Evolutionary conservation across 768 basidiomycete species (phyloP), one percentile per base, ranked within the genome.

Genomic region (Tephrocybe sp.): DNA sequence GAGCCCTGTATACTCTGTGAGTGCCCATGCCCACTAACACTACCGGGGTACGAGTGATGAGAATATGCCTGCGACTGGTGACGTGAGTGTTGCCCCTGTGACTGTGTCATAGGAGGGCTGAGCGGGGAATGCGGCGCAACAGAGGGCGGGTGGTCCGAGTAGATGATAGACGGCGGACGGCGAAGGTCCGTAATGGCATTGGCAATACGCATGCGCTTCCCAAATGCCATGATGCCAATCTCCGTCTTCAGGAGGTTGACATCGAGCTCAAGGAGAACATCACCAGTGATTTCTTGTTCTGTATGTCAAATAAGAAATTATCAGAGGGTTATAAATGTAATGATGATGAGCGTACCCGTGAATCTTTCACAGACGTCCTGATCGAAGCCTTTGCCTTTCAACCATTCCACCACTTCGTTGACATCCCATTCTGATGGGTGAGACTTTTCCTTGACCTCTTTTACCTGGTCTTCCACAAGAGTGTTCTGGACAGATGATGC

Each of bases 261-360:
- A 54, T 98, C 93, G 52, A 98, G 87, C 60, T 97, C 96, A 47
- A 98, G 83, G 6, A 99, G 81, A 26, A 98, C 91, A 59, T 99
- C 97, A 16, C 97, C 97, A 0, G 94, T 91, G 46, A 99, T 98
- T 72, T 99, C 97, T 83, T 99, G 94, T 70, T 98, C 96, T 94
- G 64, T 34, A 52, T 32, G 16, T 22, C 2, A 42, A 51, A 55
- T 24, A 54, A 41, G 32, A 40, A 28, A 27, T 9, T 18, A 28
- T 32, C 16, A 12, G 15, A 4, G n/a, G n/a, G 12, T 32, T 25
- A 25, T n/a, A 6, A 12, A 24, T 16, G 34, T 2, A 54, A 3
- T 50, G 27, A 27, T 21, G n/a, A 21, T 21, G 21, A 22, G 73
- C 82, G 53, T 57, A 92, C 92, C 93, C 34, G 78, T 83, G 62